Base-by-base conservation (phyloP, 371 early-diverging fungal genomes). In the Apophysomyces trapeziformis region DNA sequence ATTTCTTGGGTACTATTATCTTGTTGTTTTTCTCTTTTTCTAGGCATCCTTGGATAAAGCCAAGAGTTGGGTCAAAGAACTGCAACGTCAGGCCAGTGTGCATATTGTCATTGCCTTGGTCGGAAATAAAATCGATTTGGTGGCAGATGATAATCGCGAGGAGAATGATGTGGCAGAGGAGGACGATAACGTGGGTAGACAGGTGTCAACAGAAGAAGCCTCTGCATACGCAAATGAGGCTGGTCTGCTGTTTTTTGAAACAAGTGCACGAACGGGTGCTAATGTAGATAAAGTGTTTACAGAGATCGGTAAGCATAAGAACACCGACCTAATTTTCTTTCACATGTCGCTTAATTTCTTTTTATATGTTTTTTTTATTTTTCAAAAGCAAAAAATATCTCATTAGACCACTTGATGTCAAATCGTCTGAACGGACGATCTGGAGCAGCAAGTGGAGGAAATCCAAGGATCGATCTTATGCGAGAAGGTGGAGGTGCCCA, bases 21-120 rank as follows among this genome's bases (percentile, higher is more conserved):
- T 45, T 61, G 7, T 38, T 61, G 11, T 45, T 47, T 12, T 18
- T 59, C 45, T 68, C 0, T 13, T 6, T 41, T 8, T 56, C 38
- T 79, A 89, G 90, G 90, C 94, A 18, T 96, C 99, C 18, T 89
- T 99, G 64, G 95, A 94, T 60, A 95, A 92, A 83, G 99, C 99
- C 38, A 98, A 98, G 84, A 90, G 92, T 7, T 99, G 99, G 99
- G 96, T 99, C 36, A 93, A 96, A 70, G 99, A 99, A 74, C 83
- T 99, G 58, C 96, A 96, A 84, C 87, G 95, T 69, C 96, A 96
- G 73, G 96, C 97, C 63, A 97, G 93, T 76, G 92, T 94, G 50
- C 90, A 90, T 74, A 99, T 96, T 68, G 95, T 99, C 64, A 97
- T 96, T 85, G 97, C 98, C 21, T 80, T 99, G 68, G 97, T 96